phyloP scores from a whole-genome alignment of 371 early-diverging fungal genomes.

The Syncephalis fuscata region DNA sequence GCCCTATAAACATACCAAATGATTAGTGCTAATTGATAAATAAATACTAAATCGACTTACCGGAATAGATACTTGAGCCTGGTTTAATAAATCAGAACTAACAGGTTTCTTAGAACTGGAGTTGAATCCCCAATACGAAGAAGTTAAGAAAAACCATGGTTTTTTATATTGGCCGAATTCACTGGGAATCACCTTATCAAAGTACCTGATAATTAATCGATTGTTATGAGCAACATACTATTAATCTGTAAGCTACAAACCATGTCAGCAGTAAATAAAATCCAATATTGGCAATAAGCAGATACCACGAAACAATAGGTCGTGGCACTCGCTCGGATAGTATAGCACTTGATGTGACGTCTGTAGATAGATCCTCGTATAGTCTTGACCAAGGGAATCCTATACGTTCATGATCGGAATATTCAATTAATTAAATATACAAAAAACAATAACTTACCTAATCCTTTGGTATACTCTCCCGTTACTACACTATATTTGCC shows the following conservation, averaged over 20 bases:
- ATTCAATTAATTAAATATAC: too few species aligned
- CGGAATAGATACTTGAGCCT: too few species aligned
- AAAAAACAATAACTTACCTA: slow-evolving; percentile 23
- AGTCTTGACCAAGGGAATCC: too few species aligned
- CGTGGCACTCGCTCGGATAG: slow-evolving; percentile 18
- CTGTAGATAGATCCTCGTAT: not conserved
- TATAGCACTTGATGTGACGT: not conserved
- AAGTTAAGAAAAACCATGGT: slow-evolving; percentile 36
- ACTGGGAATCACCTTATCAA: slow-evolving; percentile 48
- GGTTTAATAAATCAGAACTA: not conserved
- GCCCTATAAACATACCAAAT: slow-evolving; percentile 9
- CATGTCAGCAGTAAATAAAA: slow-evolving; percentile 30
- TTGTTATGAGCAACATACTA: not conserved
- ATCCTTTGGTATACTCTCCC: slow-evolving; percentile 29
- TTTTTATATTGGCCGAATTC: slow-evolving; percentile 37
- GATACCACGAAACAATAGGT: slow-evolving; percentile 32
- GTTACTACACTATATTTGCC: slow-evolving; percentile 38
- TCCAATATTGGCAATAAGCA: slow-evolving; percentile 33
- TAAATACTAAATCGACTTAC: too few species aligned
- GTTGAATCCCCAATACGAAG: slow-evolving; percentile 37
- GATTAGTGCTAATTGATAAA: too few species aligned
- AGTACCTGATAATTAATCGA: slow-evolving; percentile 7
- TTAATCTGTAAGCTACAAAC: slow-evolving; percentile 10
- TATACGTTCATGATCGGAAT: too few species aligned
- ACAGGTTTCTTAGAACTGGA: not conserved